Percentiles rank a stretch among this genome's conserved stretches.
phyloP scores from a whole-genome alignment of 257 asterid species.

The Forsythia suspensa region DNA sequence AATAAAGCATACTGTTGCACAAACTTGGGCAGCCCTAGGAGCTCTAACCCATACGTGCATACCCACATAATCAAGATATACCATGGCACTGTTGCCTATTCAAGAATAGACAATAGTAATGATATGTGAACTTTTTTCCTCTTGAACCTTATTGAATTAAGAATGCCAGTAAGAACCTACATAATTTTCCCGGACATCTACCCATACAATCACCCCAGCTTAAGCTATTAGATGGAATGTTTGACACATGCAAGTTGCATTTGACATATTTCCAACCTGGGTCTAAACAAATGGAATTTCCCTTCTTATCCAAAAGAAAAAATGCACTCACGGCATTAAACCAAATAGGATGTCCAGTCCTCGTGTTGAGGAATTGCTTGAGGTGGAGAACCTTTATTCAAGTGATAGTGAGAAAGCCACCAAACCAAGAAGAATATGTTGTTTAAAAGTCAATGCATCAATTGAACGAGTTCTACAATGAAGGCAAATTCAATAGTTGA shows the following conservation, averaged over 20 bases:
- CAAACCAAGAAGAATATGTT: neutral
- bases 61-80: slow-evolving; percentile 1
- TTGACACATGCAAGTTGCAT: slow-evolving; percentile 10
- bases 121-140: neutral
- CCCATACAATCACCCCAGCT: neutral
- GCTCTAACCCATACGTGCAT: slow-evolving; percentile 11
- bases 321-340: slow-evolving; percentile 1
- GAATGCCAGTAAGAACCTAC: neutral
- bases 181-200: neutral
- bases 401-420: neutral
- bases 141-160: neutral
- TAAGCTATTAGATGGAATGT: neutral
- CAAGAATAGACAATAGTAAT: neutral
- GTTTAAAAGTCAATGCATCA: neutral
- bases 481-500: neutral
- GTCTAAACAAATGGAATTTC: neutral
- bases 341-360: neutral
- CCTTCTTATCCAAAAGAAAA: neutral
- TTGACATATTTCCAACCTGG: neutral
- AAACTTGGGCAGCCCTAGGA: slow-evolving; percentile 6
- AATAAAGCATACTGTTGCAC: neutral
- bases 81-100: neutral
- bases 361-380: neutral
- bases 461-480: neutral
- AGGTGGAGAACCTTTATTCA: neutral